Conservation (phyloP, 176 grass and related monocot species). For the Poa pratensis region DNA sequence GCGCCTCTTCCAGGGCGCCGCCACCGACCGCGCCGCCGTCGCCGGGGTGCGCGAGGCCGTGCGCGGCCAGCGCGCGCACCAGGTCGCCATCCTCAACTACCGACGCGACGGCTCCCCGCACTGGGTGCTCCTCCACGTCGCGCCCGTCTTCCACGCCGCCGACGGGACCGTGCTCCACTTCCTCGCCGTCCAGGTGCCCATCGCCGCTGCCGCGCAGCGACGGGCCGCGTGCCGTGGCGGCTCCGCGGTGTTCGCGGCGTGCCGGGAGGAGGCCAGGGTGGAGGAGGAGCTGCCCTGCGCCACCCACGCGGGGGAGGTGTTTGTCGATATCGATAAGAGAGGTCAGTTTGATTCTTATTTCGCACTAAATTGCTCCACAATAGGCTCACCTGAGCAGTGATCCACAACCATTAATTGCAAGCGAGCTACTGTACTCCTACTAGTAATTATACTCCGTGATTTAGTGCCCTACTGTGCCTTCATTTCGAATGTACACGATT, state of each 20-base stretch:
- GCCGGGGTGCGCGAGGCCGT: conserved; percentile 77
- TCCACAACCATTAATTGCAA: conserved; percentile 13
- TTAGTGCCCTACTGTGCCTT: background rate
- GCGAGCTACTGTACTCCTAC: background rate
- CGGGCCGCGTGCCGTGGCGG: background rate
- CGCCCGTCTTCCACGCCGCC: conserved; percentile 67
- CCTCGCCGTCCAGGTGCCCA: conserved; percentile 87
- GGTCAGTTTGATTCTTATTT: conserved; percentile 51
- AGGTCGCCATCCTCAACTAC: conserved; percentile 78
- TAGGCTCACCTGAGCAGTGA: background rate
- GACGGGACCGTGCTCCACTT: conserved; percentile 82
- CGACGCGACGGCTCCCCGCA: conserved; percentile 77
- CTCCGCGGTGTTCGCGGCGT: conserved; percentile 41
- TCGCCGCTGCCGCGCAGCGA: background rate
- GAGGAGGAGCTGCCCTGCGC: conserved; percentile 55
- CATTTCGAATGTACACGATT: background rate
- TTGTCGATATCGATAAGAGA: conserved; percentile 69
- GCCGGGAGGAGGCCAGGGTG: conserved; percentile 71
- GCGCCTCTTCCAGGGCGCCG: conserved; percentile 85
- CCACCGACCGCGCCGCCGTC: conserved; percentile 70
- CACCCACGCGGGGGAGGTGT: conserved; percentile 49
- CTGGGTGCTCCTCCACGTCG: conserved; percentile 83
- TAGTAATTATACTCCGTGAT: background rate
- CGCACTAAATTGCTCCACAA: background rate
- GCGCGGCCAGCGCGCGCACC: conserved; percentile 55